Conservation (phyloP, 129 eudicot genomes). For the Flaveria bidentis region DNA sequence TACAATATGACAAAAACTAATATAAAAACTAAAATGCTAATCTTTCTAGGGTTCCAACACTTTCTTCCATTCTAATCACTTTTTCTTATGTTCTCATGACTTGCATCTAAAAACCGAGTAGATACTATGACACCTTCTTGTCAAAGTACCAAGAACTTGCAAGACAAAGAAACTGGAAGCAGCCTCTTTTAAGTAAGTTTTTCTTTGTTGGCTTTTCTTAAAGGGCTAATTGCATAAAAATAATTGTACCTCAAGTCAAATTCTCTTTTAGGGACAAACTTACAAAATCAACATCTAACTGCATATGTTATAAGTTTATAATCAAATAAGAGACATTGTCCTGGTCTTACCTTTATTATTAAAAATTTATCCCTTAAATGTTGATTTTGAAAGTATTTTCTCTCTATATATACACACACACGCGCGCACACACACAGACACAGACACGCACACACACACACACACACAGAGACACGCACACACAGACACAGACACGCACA, state of each 20-base stretch:
- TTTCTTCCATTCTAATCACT: background rate
- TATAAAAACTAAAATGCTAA: too few species aligned
- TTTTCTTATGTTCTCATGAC: constrained; percentile 9
- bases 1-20: too few species aligned
- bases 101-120: constrained; percentile 25
- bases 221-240: too few species aligned
- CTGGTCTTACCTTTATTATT: background rate
- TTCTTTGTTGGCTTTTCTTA: background rate
- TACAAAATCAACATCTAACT: background rate
- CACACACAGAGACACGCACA: too few species aligned
- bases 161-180: constrained; percentile 69
- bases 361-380: background rate
- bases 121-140: constrained; percentile 91
- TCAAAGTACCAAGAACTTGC: constrained; percentile 77
- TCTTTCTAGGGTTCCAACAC: too few species aligned
- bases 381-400: too few species aligned
- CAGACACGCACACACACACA: too few species aligned
- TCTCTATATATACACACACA: too few species aligned
- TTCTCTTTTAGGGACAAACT: too few species aligned
- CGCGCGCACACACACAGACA: too few species aligned
- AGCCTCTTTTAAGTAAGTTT: constrained; percentile 68
- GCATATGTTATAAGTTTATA: background rate
- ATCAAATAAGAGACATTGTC: background rate
- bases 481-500: too few species aligned
- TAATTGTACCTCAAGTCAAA: too few species aligned